Base-by-base conservation (phyloP, 768 basidiomycete species). In the Rickenella mellea region DNA sequence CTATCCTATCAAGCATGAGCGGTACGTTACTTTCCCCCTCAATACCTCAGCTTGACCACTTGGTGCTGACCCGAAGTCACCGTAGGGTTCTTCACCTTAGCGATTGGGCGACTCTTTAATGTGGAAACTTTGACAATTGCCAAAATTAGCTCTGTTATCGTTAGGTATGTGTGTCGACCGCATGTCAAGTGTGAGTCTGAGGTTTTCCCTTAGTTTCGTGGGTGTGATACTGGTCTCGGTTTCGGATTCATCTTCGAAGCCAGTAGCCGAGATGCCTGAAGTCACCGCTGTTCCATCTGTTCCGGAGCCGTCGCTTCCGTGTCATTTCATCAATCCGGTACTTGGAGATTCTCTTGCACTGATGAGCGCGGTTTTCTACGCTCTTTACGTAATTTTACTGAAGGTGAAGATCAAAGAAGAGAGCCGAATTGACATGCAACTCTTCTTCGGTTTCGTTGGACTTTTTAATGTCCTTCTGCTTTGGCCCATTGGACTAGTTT, bases 391-490 rank as follows among this genome's bases (percentile, higher is more conserved):
- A 32, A 82, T 83, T 48, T 69, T 94, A 38, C 72, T 98, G 54
- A 98, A 97, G 61, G 83, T 92, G 33, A 77, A 78, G 43, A 84
- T 96, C 40, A 76, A 73, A 32, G 70, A 73, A 27, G 89, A 93
- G 55, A 83, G 83, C 4, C 73, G 89, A 41, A 74, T 92, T 51
- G 80, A 93, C 57, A 92, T 93, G 91, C 85, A 90, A 49, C 69
- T 93, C 22, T 93, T 96, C 67, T 92, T 96, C 53, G 93, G 93
- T 19, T 94, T 88, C 49, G 90, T 94, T 21, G 90, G 92, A 8
- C 64, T 90, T 11, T 88, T 87, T 67, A 94, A 87, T 58, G 76
- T 89, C 55, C 46, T 84, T 4, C 58, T 67, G 12, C 76, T 76
- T 45, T 85, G 87, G 78, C 89, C 90, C 0, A 60, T 90, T 9